Base-by-base conservation (phyloP, 1,284 basidiomycete species). In the Cryptococcus neoformans region DNA sequence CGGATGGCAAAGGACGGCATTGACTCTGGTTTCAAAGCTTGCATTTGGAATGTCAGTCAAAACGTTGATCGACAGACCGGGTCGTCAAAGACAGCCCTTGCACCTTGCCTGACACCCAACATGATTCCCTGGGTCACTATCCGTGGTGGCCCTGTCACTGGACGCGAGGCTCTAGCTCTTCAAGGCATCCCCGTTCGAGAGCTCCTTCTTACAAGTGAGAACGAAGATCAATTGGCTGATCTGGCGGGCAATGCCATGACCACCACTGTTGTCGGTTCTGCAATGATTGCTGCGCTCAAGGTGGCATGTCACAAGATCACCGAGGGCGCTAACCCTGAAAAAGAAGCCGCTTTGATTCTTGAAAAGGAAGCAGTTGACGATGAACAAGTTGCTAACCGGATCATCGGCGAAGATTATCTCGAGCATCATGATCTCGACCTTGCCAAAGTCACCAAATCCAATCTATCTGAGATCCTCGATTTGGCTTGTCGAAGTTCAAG, bases 41-140 rank as follows among this genome's bases (percentile, higher is more conserved):
- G 87, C 77, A 89, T 96, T 1, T 97, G 93, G 94, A 97, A 97
- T 75, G 82, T 97, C n/a, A 94, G 91, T 4, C 93, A 97, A 75
- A 97, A 97, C 65, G 94, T 97, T 36, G 91, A 93, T 74, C 85
- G 92, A 12, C 89, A 89, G 44, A 90, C 87, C 42, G 89, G 89
- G 4, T 87, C 89, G 0, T 85, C 83, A 57, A 87, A 86, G 73
- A 81, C 87, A 1, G 93, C 92, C 7, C 89, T 95, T 48, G 90
- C 88, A 57, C 90, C 90, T 1, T 97, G 93, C 74, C 83, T 97
- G 16, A 97, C 93, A 0, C 93, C 93, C 0, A 88, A 90, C 39
- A 96, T 96, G 89, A 97, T 97, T 62, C 91, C 94, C 0, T 97
- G 92, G 72, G 88, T 96, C 69, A 92, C 94, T 36, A 92, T 90